These are phyloP conservation scores for Buddleja alternifolia DNA, from an alignment of 257 asterid species.

Conservation along the genomic window DNA sequence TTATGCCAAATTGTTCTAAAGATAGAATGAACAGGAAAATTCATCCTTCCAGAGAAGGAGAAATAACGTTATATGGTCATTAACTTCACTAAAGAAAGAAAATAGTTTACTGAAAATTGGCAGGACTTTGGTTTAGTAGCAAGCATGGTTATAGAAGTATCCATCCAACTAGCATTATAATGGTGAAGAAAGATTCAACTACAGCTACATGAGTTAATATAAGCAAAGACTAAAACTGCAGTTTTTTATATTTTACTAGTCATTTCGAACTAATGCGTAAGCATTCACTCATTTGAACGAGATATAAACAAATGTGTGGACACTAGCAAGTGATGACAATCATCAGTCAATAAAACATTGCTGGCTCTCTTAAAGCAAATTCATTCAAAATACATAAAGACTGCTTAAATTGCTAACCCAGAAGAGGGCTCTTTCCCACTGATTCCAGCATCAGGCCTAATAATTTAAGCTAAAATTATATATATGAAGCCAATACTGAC, in stretches of 20 bases:
- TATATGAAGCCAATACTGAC: conserved; percentile 22
- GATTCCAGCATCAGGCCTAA: background rate
- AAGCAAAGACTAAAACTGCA: conserved; percentile 12
- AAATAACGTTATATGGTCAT: conserved; percentile 11
- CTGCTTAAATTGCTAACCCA: background rate
- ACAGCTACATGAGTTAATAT: background rate
- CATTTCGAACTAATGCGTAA: conserved; percentile 5
- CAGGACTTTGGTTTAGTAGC: background rate
- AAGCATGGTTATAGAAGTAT: background rate
- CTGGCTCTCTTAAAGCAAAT: conserved; percentile 9
- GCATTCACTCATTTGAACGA: conserved; percentile 5
- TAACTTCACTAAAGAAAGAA: background rate
- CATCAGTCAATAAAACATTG: conserved; percentile 10
- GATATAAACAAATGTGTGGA: conserved; percentile 5
- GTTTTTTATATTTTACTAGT: conserved; percentile 7
- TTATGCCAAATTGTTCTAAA: conserved; percentile 16
- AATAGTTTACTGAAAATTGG: background rate
- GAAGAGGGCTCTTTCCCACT: background rate
- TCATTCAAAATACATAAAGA: background rate
- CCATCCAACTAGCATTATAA: background rate
- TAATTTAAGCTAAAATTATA: conserved; percentile 5
- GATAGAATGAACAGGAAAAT: conserved; percentile 10
- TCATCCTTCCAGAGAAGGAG: conserved; percentile 14
- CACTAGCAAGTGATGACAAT: background rate
- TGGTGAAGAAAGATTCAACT: background rate